Percentiles rank a stretch among this genome's conserved stretches.
Conservation (phyloP, 2,329 filamentous ascomycete species). For the Penicillium sp. region DNA sequence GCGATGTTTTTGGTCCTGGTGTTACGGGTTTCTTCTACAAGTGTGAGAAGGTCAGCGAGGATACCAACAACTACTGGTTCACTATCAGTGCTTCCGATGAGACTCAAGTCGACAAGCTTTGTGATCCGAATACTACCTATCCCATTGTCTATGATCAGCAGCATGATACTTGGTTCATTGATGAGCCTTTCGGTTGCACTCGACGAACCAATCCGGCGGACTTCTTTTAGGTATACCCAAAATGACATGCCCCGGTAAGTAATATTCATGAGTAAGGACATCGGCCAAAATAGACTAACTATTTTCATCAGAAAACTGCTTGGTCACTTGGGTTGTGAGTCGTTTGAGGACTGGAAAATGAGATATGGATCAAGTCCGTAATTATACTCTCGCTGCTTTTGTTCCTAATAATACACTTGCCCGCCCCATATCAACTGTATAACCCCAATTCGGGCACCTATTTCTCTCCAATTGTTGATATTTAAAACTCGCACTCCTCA, state of each 20-base stretch:
- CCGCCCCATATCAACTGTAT: background rate
- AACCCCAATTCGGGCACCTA: background rate
- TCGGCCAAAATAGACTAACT: background rate
- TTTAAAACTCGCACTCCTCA: background rate
- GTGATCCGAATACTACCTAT: slow-evolving; percentile 12
- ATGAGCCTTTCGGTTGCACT: slow-evolving; percentile 24
- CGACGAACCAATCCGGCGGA: slow-evolving; percentile 12
- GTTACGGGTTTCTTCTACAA: slow-evolving; percentile 23
- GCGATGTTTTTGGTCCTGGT: slow-evolving; percentile 17
- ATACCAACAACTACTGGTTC: slow-evolving; percentile 25
- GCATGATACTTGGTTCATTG: slow-evolving; percentile 22
- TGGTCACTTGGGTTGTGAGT: background rate
- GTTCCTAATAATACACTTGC: background rate
- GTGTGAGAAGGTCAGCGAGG: slow-evolving; percentile 19
- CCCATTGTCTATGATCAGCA: slow-evolving; percentile 21
- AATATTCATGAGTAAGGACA: background rate
- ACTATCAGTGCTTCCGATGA: slow-evolving; percentile 18
- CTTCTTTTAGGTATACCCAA: background rate
- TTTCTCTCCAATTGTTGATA: background rate
- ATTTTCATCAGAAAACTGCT: background rate
- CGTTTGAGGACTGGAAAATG: background rate
- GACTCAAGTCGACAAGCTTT: slow-evolving; percentile 19
- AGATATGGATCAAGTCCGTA: background rate
- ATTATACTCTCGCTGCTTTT: background rate
- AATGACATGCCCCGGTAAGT: background rate